Evolutionary conservation across 2,329 filamentous ascomycete genomes (phyloP), one percentile per base, ranked within the genome.

Genomic region (Colletotrichum eremochloae): DNA sequence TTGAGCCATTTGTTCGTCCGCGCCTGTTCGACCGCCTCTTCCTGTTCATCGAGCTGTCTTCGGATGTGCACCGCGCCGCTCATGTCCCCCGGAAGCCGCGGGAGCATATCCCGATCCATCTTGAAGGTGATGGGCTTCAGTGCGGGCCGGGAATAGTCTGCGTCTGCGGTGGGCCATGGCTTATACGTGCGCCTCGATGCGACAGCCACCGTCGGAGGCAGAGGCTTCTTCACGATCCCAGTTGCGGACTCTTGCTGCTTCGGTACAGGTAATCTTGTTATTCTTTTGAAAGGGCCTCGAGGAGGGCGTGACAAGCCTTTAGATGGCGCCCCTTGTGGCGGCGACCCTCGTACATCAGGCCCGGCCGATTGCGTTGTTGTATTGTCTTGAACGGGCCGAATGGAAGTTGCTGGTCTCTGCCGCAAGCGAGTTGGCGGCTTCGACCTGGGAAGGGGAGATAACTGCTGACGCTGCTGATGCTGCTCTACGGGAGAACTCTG

Each of bases 161-260:
- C 29, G 18, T 64, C 33, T 11, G 60, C 61, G 18, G 61, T 72
- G 18, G 60, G 67, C 70, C 70, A 65, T 48, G 53, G 38, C 15
- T 61, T 46, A 3, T 40, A 50, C 33, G 12, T 57, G 46, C 15
- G 24, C 24, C 14, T 20, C 33, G 36, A 24, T n/a, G 55, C 20
- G 6, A 20, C 36, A 57, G 9, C 50, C 14, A 20, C 50, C 14
- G 24, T 18, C 29, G 24, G 15, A 33, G 50, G 5, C 18, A 4
- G 50, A 1, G 15, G 29, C 29, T 20, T n/a, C 52, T 38, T 7
- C 18, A n/a, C 31, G 3, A 18, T 36, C 33, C 55, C 36, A 18
- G 11, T 4, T 14, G 14, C 7, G 24, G 6, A 36, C 55, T 57
- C n/a, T 57, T 18, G 20, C 6, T 36, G 33, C 18, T 24, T 20